Percentiles rank a stretch among this genome's conserved stretches.
Conservation (phyloP, 176 grass and related monocot species). For the Themeda triandra region DNA sequence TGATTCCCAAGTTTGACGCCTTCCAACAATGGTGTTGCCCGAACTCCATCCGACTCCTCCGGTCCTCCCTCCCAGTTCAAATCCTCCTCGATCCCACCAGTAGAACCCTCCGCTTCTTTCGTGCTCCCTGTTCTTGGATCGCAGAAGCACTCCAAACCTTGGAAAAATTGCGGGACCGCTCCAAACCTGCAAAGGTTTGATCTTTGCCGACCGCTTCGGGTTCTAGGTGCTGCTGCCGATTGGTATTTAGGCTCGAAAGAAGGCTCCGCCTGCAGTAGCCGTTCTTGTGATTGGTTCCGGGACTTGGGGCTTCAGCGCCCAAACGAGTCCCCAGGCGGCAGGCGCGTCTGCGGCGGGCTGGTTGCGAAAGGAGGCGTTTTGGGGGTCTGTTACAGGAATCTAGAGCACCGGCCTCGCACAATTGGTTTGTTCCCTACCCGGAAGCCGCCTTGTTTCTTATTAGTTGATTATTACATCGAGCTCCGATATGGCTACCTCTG, state of each 20-base stretch:
- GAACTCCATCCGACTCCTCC: background rate
- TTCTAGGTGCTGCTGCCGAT: background rate
- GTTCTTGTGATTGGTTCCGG: background rate
- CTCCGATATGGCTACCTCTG: background rate
- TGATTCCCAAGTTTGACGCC: slow-evolving; percentile 26
- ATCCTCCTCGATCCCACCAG: background rate
- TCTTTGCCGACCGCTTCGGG: background rate
- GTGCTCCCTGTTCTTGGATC: background rate
- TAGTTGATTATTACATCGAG: background rate
- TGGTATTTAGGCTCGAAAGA: background rate
- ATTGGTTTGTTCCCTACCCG: background rate
- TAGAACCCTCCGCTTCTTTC: background rate
- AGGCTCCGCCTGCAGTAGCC: background rate
- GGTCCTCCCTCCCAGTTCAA: background rate
- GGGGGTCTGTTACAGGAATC: background rate
- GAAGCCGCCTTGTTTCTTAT: background rate
- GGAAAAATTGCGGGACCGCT: background rate
- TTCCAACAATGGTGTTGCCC: background rate
- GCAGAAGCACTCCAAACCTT: background rate
- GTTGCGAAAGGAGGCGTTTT: background rate
- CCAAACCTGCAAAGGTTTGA: background rate
- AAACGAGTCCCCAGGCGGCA: background rate
- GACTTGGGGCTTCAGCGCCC: background rate
- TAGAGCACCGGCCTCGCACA: background rate
- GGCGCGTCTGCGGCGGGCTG: background rate